Percentiles rank a stretch among this genome's conserved stretches.
Conservation (phyloP, 2,329 filamentous ascomycete genomes). For the Clarireedia homoeocarpa region DNA sequence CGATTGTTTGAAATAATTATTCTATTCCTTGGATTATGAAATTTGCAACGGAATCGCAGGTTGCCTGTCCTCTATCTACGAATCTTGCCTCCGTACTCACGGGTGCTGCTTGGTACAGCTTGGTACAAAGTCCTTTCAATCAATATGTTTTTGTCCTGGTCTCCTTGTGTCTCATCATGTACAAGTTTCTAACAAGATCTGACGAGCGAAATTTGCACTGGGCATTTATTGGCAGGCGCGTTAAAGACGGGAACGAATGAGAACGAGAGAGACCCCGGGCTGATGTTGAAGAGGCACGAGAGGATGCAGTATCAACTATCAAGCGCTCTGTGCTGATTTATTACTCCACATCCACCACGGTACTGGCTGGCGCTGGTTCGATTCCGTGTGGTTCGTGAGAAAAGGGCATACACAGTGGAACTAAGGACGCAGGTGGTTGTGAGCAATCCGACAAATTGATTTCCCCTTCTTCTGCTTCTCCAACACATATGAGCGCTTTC, state of each 20-base stretch:
- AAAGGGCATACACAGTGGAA: no score
- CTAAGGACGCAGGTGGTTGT: no score
- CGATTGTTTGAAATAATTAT: no score
- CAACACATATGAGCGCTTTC: no score
- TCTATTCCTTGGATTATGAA: no score
- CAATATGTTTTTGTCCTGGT: not conserved
- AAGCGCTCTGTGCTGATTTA: slow-evolving; percentile 1
- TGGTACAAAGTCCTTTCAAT: not conserved
- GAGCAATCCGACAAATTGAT: no score
- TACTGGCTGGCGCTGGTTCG: not conserved
- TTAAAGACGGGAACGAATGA: not conserved
- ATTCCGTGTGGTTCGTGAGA: not conserved
- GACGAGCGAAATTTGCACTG: slow-evolving; percentile 6
- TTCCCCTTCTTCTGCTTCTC: no score
- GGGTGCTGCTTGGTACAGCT: no score
- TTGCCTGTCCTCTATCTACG: no score
- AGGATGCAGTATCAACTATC: not conserved
- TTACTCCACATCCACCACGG: not conserved
- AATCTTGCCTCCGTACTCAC: no score
- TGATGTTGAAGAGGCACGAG: not conserved
- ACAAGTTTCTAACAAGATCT: slow-evolving; percentile 1
- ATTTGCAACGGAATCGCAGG: no score
- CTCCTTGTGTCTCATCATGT: slow-evolving; percentile 6
- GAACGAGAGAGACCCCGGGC: not conserved
- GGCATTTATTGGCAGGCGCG: slow-evolving; percentile 4